phyloP scores from a whole-genome alignment of 768 basidiomycete species.

The Phanerochaete sordida region DNA sequence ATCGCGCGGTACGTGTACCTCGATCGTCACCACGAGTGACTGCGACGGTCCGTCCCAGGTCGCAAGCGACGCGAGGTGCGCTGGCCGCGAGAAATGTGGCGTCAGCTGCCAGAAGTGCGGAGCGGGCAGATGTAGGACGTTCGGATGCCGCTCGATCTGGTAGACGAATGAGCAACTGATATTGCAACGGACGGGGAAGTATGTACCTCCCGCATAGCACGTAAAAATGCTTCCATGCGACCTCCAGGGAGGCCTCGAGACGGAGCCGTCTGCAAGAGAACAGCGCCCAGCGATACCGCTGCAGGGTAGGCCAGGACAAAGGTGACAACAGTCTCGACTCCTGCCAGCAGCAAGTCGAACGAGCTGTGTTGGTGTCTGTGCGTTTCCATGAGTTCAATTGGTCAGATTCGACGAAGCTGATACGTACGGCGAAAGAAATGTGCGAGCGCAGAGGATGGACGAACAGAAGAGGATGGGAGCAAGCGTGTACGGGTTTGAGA shows the following conservation, averaged over 20 bases:
- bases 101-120: slow-evolving; percentile 89
- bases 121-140: slow-evolving; percentile 77
- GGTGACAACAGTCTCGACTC: slow-evolving; percentile 71
- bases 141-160: slow-evolving; percentile 80
- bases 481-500: slow-evolving; percentile 74
- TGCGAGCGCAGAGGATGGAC: slow-evolving; percentile 50
- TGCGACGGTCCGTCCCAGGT: slow-evolving; percentile 28
- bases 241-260: slow-evolving; percentile 51
- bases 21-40: slow-evolving; percentile 71
- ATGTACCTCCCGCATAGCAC: slow-evolving; percentile 77
- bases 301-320: slow-evolving; percentile 84
- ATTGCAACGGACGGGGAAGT: slow-evolving; percentile 6
- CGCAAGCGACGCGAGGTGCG: slow-evolving; percentile 14
- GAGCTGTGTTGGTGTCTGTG: slow-evolving; percentile 53
- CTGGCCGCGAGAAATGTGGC: slow-evolving; percentile 22
- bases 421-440: slow-evolving; percentile 56
- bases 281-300: slow-evolving; percentile 77
- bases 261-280: slow-evolving; percentile 89
- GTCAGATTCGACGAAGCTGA: slow-evolving; percentile 37
- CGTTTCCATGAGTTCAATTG: no score
- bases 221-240: slow-evolving; percentile 78
- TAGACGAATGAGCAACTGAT: background rate
- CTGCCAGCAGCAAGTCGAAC: slow-evolving; percentile 85
- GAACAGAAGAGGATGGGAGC: slow-evolving; percentile 59
- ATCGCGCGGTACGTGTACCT: slow-evolving; percentile 68